Evolutionary conservation across 768 basidiomycete genomes (phyloP).

Genomic region (Mrakia frigida): DNA sequence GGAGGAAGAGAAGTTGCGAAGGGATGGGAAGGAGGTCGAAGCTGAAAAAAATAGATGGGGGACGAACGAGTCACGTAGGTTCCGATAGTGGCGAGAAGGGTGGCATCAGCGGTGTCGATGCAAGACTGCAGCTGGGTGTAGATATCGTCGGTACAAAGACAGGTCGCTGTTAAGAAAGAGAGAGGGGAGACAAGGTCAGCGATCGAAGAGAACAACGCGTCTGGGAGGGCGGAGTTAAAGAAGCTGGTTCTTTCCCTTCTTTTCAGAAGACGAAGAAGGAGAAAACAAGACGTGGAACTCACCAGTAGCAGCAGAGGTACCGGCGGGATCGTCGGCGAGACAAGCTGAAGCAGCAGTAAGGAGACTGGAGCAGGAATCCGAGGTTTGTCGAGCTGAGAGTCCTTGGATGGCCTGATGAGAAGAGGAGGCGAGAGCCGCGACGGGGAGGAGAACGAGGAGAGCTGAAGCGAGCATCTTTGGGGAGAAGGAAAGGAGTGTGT

Average conservation of each 20-base stretch:
- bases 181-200: background rate
- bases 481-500: background rate
- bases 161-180: background rate
- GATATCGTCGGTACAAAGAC: background rate
- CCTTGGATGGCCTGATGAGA: background rate
- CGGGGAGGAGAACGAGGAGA: background rate
- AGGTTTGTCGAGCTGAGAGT: background rate
- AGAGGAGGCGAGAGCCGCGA: background rate
- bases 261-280: background rate
- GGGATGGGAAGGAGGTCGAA: background rate
- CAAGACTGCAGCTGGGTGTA: background rate
- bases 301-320: background rate
- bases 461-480: background rate
- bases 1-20: background rate
- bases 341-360: background rate
- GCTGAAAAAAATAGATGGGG: background rate
- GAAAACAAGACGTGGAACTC: no score
- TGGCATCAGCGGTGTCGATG: background rate
- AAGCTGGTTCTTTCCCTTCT: background rate
- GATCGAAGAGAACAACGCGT: background rate
- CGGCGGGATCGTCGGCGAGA: background rate
- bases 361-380: background rate
- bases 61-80: background rate
- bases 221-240: no score
- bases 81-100: background rate